Evolutionary conservation across 306 rosid genomes (phyloP), one percentile per base, ranked within the genome.

Genomic region (Cucumis cinereus): DNA sequence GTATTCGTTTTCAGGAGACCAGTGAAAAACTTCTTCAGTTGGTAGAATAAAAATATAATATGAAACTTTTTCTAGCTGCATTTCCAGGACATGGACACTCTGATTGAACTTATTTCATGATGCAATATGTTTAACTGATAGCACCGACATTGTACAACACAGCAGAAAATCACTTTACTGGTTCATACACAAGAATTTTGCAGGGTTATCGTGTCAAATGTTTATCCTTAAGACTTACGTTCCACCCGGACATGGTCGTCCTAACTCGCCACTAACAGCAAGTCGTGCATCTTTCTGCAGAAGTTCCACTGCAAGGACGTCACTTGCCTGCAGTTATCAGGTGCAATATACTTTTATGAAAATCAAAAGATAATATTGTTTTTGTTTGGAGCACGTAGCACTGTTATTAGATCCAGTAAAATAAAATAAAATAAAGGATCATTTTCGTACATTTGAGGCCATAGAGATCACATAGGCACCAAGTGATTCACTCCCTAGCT

Each of bases 381-480:
- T 74, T 35, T 30, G 11, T 68, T 59, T 17, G 71, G 73, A 64
- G 79, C 23, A 81, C 45, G 54, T 52, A 22, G 35, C 33, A 45
- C 12, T 69, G 28, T 1, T 22, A 14, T 15, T 45, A 23, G 36
- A 47, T 69, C 14, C 22, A 22, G 8, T 43, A 23, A 62, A 62
- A 62, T 11, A 1, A 45, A 45, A 45, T 10, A 28, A 30, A 62
- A 17, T 64, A 30, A 41, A 40, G 14, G 41, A 41, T 30, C 75
- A 69, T 17, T 43, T 54, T 61, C 89, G 69, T 88, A 93, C 97
- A 74, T 85, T 86, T 59, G 98, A 88, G 45, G 98, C 98, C 98
- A 93, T 93, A 45, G 98, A 93, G 76, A 93, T 93, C 87, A 93
- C 97, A 79, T 93, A 93, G 43, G 97, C 98, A 80, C 97, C 97